Conservation (phyloP, 345 rosid genomes). For the Gossypium australe region DNA sequence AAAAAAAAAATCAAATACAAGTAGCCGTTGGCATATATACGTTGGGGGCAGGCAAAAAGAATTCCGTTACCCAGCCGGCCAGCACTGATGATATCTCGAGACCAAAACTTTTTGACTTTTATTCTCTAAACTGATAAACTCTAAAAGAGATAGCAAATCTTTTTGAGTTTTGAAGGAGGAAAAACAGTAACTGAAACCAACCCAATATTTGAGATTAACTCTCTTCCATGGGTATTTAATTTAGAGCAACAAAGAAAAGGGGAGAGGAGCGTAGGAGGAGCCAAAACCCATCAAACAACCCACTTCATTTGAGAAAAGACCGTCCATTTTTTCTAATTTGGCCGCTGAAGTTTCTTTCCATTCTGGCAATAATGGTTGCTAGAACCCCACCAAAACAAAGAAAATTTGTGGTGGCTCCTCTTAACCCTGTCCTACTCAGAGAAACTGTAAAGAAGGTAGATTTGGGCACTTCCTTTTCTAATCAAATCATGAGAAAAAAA, state of each 20-base stretch:
- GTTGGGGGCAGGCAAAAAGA: background rate
- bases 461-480: background rate
- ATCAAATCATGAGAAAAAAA: too few relatives aligned
- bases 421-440: slow-evolving; percentile 66
- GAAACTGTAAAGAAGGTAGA: slow-evolving; percentile 87
- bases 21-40: background rate
- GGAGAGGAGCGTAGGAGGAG: background rate
- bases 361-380: slow-evolving; percentile 63
- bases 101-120: slow-evolving; percentile 1
- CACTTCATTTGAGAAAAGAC: background rate
- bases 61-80: slow-evolving; percentile 4
- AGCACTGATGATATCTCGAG: background rate
- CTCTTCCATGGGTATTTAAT: background rate
- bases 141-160: background rate
- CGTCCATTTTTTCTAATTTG: slow-evolving; percentile 7
- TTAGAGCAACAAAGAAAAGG: background rate
- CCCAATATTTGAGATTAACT: background rate
- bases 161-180: background rate
- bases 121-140: background rate
- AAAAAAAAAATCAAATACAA: background rate
- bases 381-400: slow-evolving; percentile 95
- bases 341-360: background rate
- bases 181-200: slow-evolving; percentile 15
- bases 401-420: slow-evolving; percentile 56
- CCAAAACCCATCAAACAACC: too few relatives aligned